Base-by-base conservation (phyloP, 176 grass and related monocot genomes). In the Puccinellia tenuiflora region DNA sequence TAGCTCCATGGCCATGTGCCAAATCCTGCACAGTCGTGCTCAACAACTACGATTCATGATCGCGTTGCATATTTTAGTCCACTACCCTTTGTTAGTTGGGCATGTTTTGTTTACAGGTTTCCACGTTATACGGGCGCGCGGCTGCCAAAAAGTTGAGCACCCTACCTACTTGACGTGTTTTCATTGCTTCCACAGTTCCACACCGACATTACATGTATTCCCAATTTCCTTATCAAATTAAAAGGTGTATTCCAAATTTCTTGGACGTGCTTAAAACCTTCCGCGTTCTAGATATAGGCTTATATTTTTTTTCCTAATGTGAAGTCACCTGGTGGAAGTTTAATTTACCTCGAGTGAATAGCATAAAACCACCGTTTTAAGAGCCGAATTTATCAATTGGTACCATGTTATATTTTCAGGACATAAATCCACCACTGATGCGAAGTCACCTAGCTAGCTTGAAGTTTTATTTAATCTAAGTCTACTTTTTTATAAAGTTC, bases 171-270 rank as follows among this genome's bases (percentile, higher is more conserved):
- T 7, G 29, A 35, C 29, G 46, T 54, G 63, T 52, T 45, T 63
- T 79, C 84, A 73, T 63, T 66, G 30, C 22, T 52, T 50, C 40
- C 76, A 73, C 79, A 42, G 17, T 52, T 50, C 40, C 76, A 73
- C 79, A 42, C 66, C 38, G 54, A 59, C 38, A 61, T 29, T 43
- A 38, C 11, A 25, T 40, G 7, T 40, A 57, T 59, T 57, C 35
- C 14, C 1, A 18, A 47, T 47, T 17, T 45, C 39, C 43, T 46
- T 46, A 15, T 14, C 12, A 17, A 17, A 15, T 14, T 3, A 17
- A 17, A 17, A 16, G 46, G 17, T 13, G 4, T 48, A 48, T 48
- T 48, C 46, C 46, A 15, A 15, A 48, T 72, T 18, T 72, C 22
- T 17, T 46, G 68, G 68, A 72, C 68, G n/a, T n/a, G 68, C 22